Evolutionary conservation across 2,329 filamentous ascomycete genomes (phyloP).

Genomic region (Calycina herbarum): DNA sequence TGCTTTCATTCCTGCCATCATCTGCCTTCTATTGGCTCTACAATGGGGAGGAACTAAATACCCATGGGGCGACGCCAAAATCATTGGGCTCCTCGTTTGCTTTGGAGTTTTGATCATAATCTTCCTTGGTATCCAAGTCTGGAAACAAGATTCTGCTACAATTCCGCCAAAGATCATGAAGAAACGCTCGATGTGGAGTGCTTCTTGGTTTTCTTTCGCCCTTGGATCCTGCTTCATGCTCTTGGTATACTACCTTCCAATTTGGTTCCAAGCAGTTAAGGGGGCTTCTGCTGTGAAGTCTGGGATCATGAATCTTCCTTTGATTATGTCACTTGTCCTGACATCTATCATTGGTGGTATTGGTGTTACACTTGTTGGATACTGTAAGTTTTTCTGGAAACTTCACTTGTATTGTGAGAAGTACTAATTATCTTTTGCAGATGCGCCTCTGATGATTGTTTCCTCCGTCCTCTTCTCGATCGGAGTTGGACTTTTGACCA

Average conservation of each 20-base stretch:
- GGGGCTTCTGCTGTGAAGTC: constrained; percentile 33
- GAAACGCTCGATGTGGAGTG: constrained; percentile 41
- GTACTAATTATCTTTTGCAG: constrained; percentile 1
- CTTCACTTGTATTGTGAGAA: background rate
- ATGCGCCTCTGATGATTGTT: constrained; percentile 19
- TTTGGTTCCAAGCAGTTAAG: constrained; percentile 48
- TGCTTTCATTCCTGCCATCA: constrained; percentile 31
- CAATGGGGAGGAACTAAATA: constrained; percentile 38
- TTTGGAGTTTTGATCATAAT: constrained; percentile 16
- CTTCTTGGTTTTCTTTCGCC: constrained; percentile 15
- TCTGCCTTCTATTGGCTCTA: constrained; percentile 39
- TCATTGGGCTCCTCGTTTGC: constrained; percentile 19
- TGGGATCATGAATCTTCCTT: constrained; percentile 41
- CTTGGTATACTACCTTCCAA: constrained; percentile 45
- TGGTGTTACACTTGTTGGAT: constrained; percentile 31
- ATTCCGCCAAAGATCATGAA: constrained; percentile 42
- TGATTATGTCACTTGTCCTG: constrained; percentile 32
- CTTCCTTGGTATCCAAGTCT: constrained; percentile 20
- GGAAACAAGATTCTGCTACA: constrained; percentile 19
- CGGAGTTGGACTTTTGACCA: constrained; percentile 55
- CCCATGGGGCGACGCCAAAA: constrained; percentile 36
- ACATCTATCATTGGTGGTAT: constrained; percentile 34
- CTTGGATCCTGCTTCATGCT: constrained; percentile 44
- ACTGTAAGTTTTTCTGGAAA: constrained; percentile 12
- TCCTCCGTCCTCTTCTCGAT: constrained; percentile 32